Evolutionary conservation across 1,139 yeast genomes (phyloP), one percentile per base, ranked within the genome.

Genomic region (Protomyces inundatus): DNA sequence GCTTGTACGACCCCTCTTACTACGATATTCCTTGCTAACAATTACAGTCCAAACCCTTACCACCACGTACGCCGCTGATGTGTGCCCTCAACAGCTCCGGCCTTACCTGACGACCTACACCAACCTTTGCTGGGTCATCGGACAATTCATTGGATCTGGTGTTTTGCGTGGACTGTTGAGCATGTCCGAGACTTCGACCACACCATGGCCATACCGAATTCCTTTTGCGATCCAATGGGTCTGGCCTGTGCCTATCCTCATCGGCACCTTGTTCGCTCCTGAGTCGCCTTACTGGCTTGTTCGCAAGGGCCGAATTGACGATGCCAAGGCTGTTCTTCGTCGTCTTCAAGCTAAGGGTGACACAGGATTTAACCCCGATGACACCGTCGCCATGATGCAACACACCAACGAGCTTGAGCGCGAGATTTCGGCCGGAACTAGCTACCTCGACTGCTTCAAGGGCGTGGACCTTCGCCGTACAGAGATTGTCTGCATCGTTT

Each of bases 161-260:
- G 77, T 80, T 14, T 70, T 78, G 62, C 76, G 75, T 60, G 81
- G 77, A 6, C 67, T 73, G 59, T 65, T 72, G 6, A 30, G 48
- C 32, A 42, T 42, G 48, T 42, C 48, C 16, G 48, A 42, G 48
- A 61, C 65, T 45, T 67, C 71, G 39, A 68, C 68, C 3, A 69
- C 68, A 56, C 67, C 72, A 14, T 69, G 74, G 72, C 74, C 79
- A 1, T 80, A 78, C 71, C 72, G 76, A 58, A 73, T 81, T 48
- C 84, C 85, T 1, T 81, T 78, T 70, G 84, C 82, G 0, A 63
- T 82, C 33, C 87, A 84, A 72, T 84, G 88, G 87, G 70, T 80
- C 7, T 84, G 87, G 87, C 86, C 87, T 1, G 67, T 82, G 64
- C 84, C 83, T 32, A 77, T 83, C 71, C 77, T 82, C 55, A 69